These are phyloP conservation scores for Penicillium sp. DNA, from an alignment of 2,329 filamentous ascomycete species.

Conservation along the genomic window DNA sequence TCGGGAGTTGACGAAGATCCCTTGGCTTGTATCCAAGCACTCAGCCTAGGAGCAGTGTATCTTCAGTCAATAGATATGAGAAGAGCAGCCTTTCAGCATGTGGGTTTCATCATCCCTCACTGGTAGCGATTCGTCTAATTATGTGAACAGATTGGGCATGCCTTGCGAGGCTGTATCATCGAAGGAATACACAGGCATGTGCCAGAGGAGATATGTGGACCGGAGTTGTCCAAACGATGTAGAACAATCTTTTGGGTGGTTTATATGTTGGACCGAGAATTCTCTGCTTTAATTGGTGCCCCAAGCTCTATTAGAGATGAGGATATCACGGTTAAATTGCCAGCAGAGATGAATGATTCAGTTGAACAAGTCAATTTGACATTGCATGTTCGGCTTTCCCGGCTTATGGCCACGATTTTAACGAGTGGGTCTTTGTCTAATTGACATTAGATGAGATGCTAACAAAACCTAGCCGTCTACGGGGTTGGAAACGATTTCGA, in stretches of 20 bases:
- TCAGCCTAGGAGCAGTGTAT: conserved; percentile 39
- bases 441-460: background rate
- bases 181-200: conserved; percentile 30
- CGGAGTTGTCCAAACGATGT: conserved; percentile 23
- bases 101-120: conserved; percentile 14
- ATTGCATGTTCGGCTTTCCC: conserved; percentile 25
- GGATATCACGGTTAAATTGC: conserved; percentile 27
- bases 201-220: conserved; percentile 23
- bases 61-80: conserved; percentile 45
- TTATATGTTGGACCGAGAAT: conserved; percentile 30
- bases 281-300: conserved; percentile 27
- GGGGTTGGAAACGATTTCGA: conserved; percentile 25
- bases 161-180: conserved; percentile 27
- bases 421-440: conserved; percentile 15
- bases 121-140: background rate
- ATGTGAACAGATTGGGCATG: conserved; percentile 25
- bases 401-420: conserved; percentile 27
- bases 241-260: conserved; percentile 30
- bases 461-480: conserved; percentile 20
- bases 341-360: conserved; percentile 20
- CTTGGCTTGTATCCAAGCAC: conserved; percentile 33
- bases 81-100: conserved; percentile 40
- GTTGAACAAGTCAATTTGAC: conserved; percentile 25
- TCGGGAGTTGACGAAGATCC: conserved; percentile 31
- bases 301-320: conserved; percentile 30